These are phyloP conservation scores for Rhizophagus clarus DNA, from an alignment of 192 early-diverging fungal species.

Conservation along the genomic window DNA sequence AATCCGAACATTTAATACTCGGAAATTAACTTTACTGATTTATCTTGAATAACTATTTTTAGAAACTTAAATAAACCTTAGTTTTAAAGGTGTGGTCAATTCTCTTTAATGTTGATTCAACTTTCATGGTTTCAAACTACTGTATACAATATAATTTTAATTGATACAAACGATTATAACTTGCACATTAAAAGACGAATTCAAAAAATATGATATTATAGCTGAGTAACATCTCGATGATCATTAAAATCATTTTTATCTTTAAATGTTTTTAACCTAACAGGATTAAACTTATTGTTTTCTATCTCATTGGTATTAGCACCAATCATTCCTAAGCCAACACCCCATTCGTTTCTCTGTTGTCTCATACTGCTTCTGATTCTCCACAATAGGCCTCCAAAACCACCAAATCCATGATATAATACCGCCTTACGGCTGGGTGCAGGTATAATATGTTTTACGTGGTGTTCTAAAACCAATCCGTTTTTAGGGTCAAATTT, in stretches of 20 bases:
- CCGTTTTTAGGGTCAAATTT: conserved; percentile 25
- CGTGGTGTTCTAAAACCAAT: conserved; percentile 13
- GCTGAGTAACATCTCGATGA: not conserved
- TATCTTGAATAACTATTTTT: not conserved
- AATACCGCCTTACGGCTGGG: conserved; percentile 23
- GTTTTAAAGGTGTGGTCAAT: not conserved
- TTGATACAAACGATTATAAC: not conserved
- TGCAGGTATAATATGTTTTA: conserved; percentile 24
- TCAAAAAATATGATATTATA: not conserved
- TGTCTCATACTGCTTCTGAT: conserved; percentile 12
- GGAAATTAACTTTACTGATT: not conserved
- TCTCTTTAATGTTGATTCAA: not conserved
- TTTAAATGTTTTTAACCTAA: not conserved
- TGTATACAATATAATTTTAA: not conserved
- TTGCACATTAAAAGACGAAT: not conserved
- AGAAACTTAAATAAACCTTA: not conserved
- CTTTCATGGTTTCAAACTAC: not conserved
- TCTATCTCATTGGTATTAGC: not conserved
- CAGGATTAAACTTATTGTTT: not conserved
- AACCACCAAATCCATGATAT: conserved; percentile 29
- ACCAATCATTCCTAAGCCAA: conserved; percentile 24
- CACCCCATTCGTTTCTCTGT: conserved; percentile 25
- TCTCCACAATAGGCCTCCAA: conserved; percentile 20
- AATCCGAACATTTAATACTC: too few species aligned
- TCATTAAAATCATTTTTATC: conserved; percentile 11